Evolutionary conservation across 75 land plant species (phyloP), one percentile per base, ranked within the genome.

Genomic region (Cunninghamia lanceolata): DNA sequence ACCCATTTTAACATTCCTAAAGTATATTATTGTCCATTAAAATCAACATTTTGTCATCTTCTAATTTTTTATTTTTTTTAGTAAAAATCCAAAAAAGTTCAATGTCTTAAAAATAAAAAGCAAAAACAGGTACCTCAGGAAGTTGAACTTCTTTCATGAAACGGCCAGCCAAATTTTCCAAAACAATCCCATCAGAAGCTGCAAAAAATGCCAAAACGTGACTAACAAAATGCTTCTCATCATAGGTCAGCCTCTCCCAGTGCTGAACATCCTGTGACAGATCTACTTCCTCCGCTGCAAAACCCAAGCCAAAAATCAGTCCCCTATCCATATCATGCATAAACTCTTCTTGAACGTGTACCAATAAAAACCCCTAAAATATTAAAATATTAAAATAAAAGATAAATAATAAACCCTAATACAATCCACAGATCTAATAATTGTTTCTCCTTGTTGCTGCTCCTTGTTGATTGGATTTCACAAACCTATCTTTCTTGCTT

Each of bases 121-220:
- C 5, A 68, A 42, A 28, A 52, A 43, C 40, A 84, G 7, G n/a
- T 46, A 90, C 92, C 93, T 91, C 99, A 14, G 99, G 90, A 63
- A 96, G 83, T 85, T 96, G 99, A 66, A 96, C 91, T 63, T 96
- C 99, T 79, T 87, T 93, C 99, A 96, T 96, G 89, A 96, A 96
- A 28, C 99, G 87, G 38, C 88, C 93, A 76, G 97, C 97, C 85
- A 96, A 90, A 86, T 96, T 96, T 78, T 96, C 99, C 42, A 96
- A 89, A 38, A 96, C 99, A 90, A 96, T 96, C 68, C 99, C 99
- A 84, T 96, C 99, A 42, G 99, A 96, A 43, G 99, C 95, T 10
- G 99, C 99, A 83, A 96, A 96, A 91, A 96, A 96, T 82, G 99
- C 99, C 32, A 96, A 91, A 46, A 96, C 96, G 84, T 94, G 97